A percentile compares a stretch with the other conserved stretches of the same genome.
These are phyloP conservation scores for Leccinum fallax DNA, from an alignment of 1,284 basidiomycete genomes.

Conservation along the genomic window DNA sequence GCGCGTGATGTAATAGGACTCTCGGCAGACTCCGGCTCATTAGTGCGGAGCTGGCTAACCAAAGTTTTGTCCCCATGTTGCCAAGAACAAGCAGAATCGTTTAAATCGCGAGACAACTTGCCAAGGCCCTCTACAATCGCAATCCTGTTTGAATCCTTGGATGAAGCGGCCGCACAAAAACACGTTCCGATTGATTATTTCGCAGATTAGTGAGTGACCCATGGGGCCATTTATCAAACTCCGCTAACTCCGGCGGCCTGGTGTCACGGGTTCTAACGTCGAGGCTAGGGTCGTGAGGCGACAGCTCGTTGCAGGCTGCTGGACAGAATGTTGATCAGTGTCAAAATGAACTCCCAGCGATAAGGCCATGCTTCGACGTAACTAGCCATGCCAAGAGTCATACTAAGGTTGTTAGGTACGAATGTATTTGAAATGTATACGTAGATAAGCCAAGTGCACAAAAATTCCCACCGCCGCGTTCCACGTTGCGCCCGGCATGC, in stretches of 20 bases:
- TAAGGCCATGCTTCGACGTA: background rate
- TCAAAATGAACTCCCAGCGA: background rate
- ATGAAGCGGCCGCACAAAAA: background rate
- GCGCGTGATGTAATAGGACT: conserved; percentile 10
- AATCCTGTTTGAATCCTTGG: background rate
- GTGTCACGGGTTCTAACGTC: background rate
- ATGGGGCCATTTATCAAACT: too few relatives aligned
- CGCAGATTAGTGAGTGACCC: background rate
- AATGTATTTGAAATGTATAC: background rate
- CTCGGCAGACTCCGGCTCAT: background rate
- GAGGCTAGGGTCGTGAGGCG: background rate
- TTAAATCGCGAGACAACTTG: too few relatives aligned
- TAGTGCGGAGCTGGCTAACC: too few relatives aligned
- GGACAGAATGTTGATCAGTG: background rate
- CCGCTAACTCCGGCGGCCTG: background rate
- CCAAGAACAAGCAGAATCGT: too few relatives aligned
- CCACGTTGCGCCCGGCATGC: background rate
- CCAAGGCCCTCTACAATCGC: background rate
- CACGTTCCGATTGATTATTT: background rate
- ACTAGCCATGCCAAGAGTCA: background rate
- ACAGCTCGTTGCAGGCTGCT: background rate
- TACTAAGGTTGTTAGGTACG: background rate
- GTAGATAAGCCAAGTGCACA: background rate
- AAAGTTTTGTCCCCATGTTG: too few relatives aligned
- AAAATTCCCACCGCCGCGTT: too few relatives aligned